Conservation (phyloP, 2,329 filamentous ascomycete genomes). For the Penicillium sp. region DNA sequence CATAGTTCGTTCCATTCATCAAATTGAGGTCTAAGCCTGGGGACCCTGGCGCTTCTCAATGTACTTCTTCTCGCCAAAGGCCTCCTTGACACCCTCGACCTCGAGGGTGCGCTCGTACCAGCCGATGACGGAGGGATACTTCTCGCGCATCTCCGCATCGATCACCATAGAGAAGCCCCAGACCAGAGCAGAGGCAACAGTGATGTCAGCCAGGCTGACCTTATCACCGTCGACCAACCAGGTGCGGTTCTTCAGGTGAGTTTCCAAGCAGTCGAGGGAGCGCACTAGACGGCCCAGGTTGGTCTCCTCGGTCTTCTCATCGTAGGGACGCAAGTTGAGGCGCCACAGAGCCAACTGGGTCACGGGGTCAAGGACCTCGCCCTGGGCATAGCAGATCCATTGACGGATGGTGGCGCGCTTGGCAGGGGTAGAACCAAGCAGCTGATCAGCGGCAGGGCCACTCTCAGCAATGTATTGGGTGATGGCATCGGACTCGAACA, state of each 20-base stretch:
- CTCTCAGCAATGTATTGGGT: conserved; percentile 46
- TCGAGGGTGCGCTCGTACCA: conserved; percentile 29
- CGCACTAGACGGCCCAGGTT: conserved; percentile 22
- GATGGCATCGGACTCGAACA: conserved; percentile 50
- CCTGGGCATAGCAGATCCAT: conserved; percentile 47
- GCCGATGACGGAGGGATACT: conserved; percentile 21
- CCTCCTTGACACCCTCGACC: conserved; percentile 26
- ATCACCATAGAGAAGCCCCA: conserved; percentile 27
- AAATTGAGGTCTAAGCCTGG: neutral
- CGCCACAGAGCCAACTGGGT: conserved; percentile 22
- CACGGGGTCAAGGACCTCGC: conserved; percentile 22
- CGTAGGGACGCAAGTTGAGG: conserved; percentile 17
- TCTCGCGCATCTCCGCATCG: conserved; percentile 27
- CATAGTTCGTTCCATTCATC: neutral
- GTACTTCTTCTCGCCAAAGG: conserved; percentile 28
- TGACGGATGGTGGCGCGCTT: conserved; percentile 45
- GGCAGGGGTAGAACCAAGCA: conserved; percentile 44
- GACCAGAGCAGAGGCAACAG: conserved; percentile 23
- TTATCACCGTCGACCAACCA: conserved; percentile 24
- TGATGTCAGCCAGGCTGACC: conserved; percentile 30
- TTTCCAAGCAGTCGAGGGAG: conserved; percentile 20
- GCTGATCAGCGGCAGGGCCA: conserved; percentile 45
- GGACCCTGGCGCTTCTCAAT: conserved; percentile 23
- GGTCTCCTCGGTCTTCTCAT: conserved; percentile 21
- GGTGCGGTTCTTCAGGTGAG: conserved; percentile 18